phyloP scores from a whole-genome alignment of 345 rosid genomes.

The Noccaea caerulescens region DNA sequence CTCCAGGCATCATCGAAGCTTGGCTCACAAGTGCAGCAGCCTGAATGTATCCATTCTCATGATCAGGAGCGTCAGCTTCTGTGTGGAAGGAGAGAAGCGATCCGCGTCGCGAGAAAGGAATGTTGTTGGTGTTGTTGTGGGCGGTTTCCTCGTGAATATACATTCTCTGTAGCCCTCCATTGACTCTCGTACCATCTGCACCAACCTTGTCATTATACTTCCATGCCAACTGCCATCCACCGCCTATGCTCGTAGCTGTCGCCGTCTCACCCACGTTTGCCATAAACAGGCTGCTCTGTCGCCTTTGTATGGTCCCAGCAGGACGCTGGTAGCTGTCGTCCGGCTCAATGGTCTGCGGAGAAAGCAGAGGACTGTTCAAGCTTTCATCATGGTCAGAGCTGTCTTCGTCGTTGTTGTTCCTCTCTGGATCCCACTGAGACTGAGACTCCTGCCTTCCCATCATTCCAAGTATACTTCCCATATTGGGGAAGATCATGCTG shows the following conservation, averaged over 20 bases:
- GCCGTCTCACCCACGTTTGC: conserved; percentile 65
- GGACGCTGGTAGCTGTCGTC: conserved; percentile 58
- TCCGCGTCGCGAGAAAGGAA: conserved; percentile 64
- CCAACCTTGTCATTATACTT: conserved; percentile 72
- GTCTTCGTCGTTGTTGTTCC: conserved; percentile 47
- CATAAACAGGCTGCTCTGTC: conserved; percentile 59
- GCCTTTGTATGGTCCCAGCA: conserved; percentile 54
- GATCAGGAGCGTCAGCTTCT: conserved; percentile 52
- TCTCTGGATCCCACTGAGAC: conserved; percentile 82
- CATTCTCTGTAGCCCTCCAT: conserved; percentile 74
- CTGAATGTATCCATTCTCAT: conserved; percentile 58
- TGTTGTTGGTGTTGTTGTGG: conserved; percentile 33
- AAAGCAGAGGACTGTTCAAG: conserved; percentile 75
- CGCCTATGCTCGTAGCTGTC: conserved; percentile 71
- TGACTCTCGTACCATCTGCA: conserved; percentile 53
- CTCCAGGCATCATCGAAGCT: conserved; percentile 63
- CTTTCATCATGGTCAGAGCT: conserved; percentile 66
- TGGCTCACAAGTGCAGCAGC: conserved; percentile 83
- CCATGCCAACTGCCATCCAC: conserved; percentile 95
- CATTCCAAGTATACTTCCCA: conserved; percentile 75
- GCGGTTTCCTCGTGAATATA: conserved; percentile 68
- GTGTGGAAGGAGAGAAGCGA: conserved; percentile 62
- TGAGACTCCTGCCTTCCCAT: conserved; percentile 52
- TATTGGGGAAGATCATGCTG: conserved; percentile 72
- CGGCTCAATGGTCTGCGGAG: conserved; percentile 63